Conservation (phyloP, 306 rosid species). For the Medicago ruthenica region DNA sequence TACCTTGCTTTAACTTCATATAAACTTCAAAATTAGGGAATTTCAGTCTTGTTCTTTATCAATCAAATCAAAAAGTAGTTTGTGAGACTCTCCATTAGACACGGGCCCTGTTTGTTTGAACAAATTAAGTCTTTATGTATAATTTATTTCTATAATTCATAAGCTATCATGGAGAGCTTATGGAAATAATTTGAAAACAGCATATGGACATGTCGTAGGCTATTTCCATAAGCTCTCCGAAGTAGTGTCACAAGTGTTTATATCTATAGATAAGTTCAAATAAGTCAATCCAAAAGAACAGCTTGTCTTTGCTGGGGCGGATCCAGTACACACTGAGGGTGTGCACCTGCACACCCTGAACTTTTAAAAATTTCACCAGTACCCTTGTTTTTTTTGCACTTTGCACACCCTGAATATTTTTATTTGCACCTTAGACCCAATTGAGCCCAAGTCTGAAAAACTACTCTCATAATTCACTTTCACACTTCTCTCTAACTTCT, state of each 20-base stretch:
- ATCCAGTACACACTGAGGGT: too few species aligned
- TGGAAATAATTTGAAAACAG: background rate
- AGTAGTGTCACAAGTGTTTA: background rate
- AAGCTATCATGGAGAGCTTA: background rate
- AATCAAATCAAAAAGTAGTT: background rate
- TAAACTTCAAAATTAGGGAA: background rate
- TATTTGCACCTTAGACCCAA: too few species aligned
- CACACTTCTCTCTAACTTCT: too few species aligned
- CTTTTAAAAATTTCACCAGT: too few species aligned
- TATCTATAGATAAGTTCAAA: background rate
- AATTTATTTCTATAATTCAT: background rate
- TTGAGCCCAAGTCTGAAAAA: too few species aligned
- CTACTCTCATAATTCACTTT: too few species aligned
- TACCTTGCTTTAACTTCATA: conserved; percentile 2
- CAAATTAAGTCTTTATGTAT: background rate
- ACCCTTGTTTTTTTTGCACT: too few species aligned
- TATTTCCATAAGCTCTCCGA: background rate
- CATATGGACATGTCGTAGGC: background rate
- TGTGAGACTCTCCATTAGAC: too few species aligned
- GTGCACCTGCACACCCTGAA: too few species aligned
- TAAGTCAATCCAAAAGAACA: background rate
- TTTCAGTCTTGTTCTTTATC: background rate
- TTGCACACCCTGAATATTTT: too few species aligned
- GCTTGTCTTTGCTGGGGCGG: too few species aligned
- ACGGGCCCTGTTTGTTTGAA: too few species aligned